Base-by-base conservation (phyloP, 495 filamentous ascomycete species). In the Talaromyces wortmannii region DNA sequence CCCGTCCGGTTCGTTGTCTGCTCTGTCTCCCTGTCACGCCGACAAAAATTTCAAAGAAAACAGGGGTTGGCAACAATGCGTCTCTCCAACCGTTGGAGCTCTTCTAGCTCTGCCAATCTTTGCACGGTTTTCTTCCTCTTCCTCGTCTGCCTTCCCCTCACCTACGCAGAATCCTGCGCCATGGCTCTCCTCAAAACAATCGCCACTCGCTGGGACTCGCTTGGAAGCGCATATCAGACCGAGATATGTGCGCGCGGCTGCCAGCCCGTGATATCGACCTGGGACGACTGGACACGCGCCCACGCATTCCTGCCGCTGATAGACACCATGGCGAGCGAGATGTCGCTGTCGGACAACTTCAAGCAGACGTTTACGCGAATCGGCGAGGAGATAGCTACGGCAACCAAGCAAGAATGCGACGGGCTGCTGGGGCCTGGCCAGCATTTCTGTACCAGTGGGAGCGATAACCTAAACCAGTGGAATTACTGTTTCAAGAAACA, bases 271-370 rank as follows among this genome's bases (percentile, higher is more conserved):
- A 59, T 75, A 12, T 66, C 72, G 2, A 71, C 73, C 53, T 75
- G 72, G 72, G 72, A 75, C 54, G 69, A 74, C 42, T 75, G 72
- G 72, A 74, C 72, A 15, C 69, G 70, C 63, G 67, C 71, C 59
- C 70, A 74, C 58, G 65, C 69, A 31, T 75, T 74, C 48, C 61
- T 73, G 7, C 72, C 72, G 45, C 68, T 71, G 10, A 70, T 74
- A 40, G 71, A 67, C 63, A 67, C 57, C 51, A 53, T 74, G n/a
- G 68, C 69, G 61, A 58, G 57, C 11, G 52, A 53, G 45, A 53
- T 53, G 52, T 53, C 52, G 17, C 52, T 53, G 7, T 53, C 52
- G 4, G 43, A 53, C 16, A 53, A 53, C 11, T 53, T 53, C 52
- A 45, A 53, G 8, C 5, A 36, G 11, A 53, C 42, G 7, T 53